A percentile compares a stretch with the other conserved stretches of the same genome.
Conservation (phyloP, 139 green algal species). For the Tetraselmis striata region DNA sequence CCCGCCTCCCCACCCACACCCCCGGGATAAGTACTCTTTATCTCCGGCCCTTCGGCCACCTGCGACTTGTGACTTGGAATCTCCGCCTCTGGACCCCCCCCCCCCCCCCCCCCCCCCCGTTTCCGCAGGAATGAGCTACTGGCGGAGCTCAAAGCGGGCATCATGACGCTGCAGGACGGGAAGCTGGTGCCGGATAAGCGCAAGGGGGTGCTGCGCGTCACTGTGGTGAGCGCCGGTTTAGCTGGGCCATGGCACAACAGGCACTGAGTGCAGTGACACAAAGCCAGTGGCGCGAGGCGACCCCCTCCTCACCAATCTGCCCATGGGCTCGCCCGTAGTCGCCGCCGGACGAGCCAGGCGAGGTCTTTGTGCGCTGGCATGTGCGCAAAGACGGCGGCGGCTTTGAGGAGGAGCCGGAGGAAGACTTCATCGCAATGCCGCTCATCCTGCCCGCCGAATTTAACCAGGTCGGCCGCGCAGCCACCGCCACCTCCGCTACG, state of each 20-base stretch:
- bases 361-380: neutral
- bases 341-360: neutral
- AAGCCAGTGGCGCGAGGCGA: neutral
- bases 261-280: neutral
- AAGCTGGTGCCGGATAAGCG: neutral
- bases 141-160: neutral
- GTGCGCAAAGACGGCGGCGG: neutral
- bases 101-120: no score
- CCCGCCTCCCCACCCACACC: no score
- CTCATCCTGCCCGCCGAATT: neutral
- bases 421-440: neutral
- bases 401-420: neutral
- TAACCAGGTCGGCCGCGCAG: neutral
- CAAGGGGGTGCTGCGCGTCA: neutral
- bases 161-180: neutral
- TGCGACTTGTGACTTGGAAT: no score
- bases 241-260: neutral
- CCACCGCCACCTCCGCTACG: neutral
- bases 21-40: no score
- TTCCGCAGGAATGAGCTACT: no score
- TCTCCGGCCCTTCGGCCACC: no score
- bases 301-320: neutral
- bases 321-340: neutral
- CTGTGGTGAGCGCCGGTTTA: neutral
- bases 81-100: no score